A percentile compares a stretch with the other conserved stretches of the same genome.
phyloP scores from a whole-genome alignment of 2,329 filamentous ascomycete species.

The Didymella keratinophila region DNA sequence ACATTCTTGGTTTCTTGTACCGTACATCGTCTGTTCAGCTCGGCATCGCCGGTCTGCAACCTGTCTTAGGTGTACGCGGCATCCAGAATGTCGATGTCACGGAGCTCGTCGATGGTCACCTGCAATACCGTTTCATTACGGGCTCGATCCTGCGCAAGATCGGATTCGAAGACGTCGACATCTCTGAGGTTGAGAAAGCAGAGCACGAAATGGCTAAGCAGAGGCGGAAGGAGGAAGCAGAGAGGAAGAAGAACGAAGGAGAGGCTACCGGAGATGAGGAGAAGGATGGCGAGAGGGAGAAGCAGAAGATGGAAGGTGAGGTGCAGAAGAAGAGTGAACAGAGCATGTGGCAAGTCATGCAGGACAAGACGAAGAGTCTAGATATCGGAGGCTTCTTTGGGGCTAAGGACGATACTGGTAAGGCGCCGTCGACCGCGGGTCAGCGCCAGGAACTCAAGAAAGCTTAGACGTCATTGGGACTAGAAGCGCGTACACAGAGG shows the following conservation, averaged over 20 bases:
- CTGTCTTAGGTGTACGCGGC: constrained; percentile 71
- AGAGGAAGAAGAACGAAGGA: constrained; percentile 46
- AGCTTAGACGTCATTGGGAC: not conserved
- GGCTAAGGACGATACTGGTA: constrained; percentile 6
- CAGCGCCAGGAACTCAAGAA: constrained; percentile 13
- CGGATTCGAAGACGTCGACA: constrained; percentile 61
- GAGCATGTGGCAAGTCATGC: constrained; percentile 54
- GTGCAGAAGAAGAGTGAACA: constrained; percentile 56
- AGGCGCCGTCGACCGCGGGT: not conserved
- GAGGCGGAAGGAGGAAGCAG: constrained; percentile 52
- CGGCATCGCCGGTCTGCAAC: constrained; percentile 83
- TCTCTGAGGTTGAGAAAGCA: constrained; percentile 56
- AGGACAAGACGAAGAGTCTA: constrained; percentile 50
- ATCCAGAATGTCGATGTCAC: constrained; percentile 66
- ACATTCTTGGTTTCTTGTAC: constrained; percentile 87
- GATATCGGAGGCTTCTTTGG: constrained; percentile 29
- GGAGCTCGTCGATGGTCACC: constrained; percentile 60
- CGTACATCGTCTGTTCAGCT: constrained; percentile 82
- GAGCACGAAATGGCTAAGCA: constrained; percentile 56
- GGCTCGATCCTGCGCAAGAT: constrained; percentile 61
- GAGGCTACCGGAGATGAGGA: constrained; percentile 34
- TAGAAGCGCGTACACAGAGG: constrained; percentile 1
- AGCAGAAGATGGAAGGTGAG: constrained; percentile 51
- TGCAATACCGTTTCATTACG: constrained; percentile 60
- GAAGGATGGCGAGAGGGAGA: constrained; percentile 40